phyloP scores from a whole-genome alignment of 2,329 filamentous ascomycete species.

The Aspergillus hiratsukae region DNA sequence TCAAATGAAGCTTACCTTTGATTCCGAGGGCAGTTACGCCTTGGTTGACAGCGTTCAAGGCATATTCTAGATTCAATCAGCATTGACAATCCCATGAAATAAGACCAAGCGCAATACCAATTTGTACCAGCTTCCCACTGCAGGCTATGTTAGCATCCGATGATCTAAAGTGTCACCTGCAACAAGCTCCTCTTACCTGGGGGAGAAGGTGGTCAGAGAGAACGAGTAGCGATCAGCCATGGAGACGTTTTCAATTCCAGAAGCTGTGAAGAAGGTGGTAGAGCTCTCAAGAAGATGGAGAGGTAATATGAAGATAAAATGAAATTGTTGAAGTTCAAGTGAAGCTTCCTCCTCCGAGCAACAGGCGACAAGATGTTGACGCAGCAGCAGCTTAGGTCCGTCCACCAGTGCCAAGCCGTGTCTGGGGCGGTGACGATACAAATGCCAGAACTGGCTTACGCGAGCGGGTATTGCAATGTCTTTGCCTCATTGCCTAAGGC shows the following conservation, averaged over 20 bases:
- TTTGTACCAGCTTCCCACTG: slow-evolving; percentile 98
- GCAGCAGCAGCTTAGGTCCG: slow-evolving; percentile 15
- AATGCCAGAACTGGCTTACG: slow-evolving; percentile 11
- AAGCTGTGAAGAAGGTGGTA: slow-evolving; percentile 10
- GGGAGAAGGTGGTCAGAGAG: slow-evolving; percentile 98
- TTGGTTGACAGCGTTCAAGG: slow-evolving; percentile 97
- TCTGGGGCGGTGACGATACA: slow-evolving; percentile 7
- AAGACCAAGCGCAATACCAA: slow-evolving; percentile 57
- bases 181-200: slow-evolving; percentile 60
- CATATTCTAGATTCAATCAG: slow-evolving; percentile 70
- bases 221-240: slow-evolving; percentile 99
- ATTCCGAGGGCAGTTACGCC: slow-evolving; percentile 97
- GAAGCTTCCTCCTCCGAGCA: slow-evolving; percentile 26
- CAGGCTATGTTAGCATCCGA: slow-evolving; percentile 42
- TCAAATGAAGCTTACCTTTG: slow-evolving; percentile 63
- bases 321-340: slow-evolving; percentile 19
- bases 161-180: slow-evolving; percentile 7
- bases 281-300: slow-evolving; percentile 1
- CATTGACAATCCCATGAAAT: background rate
- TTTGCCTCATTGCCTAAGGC: slow-evolving; percentile 1
- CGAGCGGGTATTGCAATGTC: slow-evolving; percentile 17
- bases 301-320: slow-evolving; percentile 8
- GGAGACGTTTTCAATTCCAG: slow-evolving; percentile 26
- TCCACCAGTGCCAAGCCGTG: slow-evolving; percentile 10
- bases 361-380: slow-evolving; percentile 33